A percentile compares a stretch with the other conserved stretches of the same genome.
Conservation (phyloP, 306 rosid species). For the Canavalia ensiformis region DNA sequence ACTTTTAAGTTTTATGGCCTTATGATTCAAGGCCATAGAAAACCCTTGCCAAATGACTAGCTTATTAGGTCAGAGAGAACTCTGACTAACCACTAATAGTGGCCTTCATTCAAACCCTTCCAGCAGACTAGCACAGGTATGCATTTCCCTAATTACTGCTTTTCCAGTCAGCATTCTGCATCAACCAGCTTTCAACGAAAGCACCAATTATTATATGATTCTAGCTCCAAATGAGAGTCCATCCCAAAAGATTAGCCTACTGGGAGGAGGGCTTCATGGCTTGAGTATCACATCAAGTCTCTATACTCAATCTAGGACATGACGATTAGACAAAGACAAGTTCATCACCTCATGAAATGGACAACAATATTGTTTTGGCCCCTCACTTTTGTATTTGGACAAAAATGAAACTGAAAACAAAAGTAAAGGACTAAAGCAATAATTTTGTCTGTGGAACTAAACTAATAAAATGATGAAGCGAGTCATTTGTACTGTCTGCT, state of each 20-base stretch:
- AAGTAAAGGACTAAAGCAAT: too few species aligned
- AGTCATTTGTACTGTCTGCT: slow-evolving; percentile 2
- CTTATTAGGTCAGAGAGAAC: not conserved
- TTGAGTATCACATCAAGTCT: not conserved
- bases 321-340: not conserved
- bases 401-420: too few species aligned
- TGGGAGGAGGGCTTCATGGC: not conserved
- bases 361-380: too few species aligned
- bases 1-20: not conserved
- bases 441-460: not conserved
- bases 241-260: not conserved
- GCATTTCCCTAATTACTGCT: not conserved
- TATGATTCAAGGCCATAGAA: too few species aligned
- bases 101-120: not conserved
- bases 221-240: not conserved
- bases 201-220: not conserved
- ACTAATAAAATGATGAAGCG: not conserved
- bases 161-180: not conserved
- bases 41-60: not conserved
- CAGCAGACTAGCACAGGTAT: not conserved
- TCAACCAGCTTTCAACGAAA: not conserved
- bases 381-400: too few species aligned
- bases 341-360: not conserved
- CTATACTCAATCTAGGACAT: not conserved
- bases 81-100: not conserved